Base-by-base conservation (phyloP, 176 grass and related monocot species). In the Guadua angustifolia region DNA sequence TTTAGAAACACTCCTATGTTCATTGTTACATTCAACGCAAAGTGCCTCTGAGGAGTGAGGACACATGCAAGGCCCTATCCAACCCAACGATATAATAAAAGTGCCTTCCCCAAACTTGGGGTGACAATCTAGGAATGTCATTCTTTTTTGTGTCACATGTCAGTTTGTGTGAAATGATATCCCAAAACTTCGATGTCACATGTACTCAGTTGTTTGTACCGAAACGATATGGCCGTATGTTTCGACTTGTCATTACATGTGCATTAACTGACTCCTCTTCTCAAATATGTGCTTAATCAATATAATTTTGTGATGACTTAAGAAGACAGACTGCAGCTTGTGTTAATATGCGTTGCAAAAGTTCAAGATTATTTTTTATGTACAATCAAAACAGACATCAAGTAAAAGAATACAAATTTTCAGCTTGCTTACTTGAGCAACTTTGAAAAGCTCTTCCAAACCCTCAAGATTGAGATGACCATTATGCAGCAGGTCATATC, bases 401-500 rank as follows among this genome's bases (percentile, higher is more conserved):
- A 88, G 84, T 67, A 81, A 16, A 91, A 61, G 74, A 63, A 47
- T 43, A 82, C 10, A 56, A 63, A 65, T 29, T 17, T 47, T 83
- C 63, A 83, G 67, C 10, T 60, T 81, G 43, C 84, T 91, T 91
- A 98, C 96, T 80, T 98, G 96, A 83, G 93, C 87, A 80, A 89
- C 96, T 92, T 90, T 91, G 73, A 95, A 98, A 67, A 98, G 93
- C 80, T 95, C 91, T 87, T 88, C 93, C 74, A 98, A 83, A 86
- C 96, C 93, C 73, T 98, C 89, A 80, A 98, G 91, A 92, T 98
- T 83, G 69, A 98, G 96, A 90, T 98, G 96, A 19, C 87, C 88
- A 86, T 98, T 98, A 84, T 98, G 96, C 77, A 95, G 78, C 35
- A 98, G 91, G 65, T 98, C 96, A 92, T 98, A 98, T 80, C 96